A percentile compares a stretch with the other conserved stretches of the same genome.
Evolutionary conservation across 805 yeast genomes (phyloP).

Genomic region (Candida verbasci): DNA sequence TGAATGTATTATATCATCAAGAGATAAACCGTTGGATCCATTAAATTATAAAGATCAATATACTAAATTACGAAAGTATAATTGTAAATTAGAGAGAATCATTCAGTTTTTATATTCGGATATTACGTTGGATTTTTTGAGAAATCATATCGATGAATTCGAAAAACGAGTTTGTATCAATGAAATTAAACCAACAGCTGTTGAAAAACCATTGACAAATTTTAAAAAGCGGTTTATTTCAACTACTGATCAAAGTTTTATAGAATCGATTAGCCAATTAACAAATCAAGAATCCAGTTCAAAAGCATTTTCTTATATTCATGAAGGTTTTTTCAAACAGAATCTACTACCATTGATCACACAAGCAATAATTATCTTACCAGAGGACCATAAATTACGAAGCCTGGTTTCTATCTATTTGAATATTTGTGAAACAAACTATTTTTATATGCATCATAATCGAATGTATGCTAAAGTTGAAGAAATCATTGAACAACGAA

Average conservation of each 20-base stretch:
- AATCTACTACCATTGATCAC: constrained; percentile 7
- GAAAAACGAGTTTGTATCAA: constrained; percentile 10
- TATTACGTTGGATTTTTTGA: constrained; percentile 7
- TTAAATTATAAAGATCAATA: constrained; percentile 6
- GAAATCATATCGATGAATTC: constrained; percentile 11
- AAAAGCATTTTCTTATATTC: constrained; percentile 7
- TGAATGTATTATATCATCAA: constrained; percentile 9
- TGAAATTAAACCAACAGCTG: neutral
- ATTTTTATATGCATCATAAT: constrained; percentile 13
- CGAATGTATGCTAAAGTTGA: constrained; percentile 5
- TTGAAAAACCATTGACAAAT: constrained; percentile 1
- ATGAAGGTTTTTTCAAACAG: constrained; percentile 4
- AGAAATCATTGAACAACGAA: constrained; percentile 7
- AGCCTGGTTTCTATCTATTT: constrained; percentile 10
- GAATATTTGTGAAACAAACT: constrained; percentile 15
- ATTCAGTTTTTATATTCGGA: constrained; percentile 10
- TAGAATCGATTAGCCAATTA: constrained; percentile 9
- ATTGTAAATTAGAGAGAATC: constrained; percentile 13
- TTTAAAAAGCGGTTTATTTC: constrained; percentile 9
- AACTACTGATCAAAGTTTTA: constrained; percentile 15
- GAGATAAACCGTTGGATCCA: constrained; percentile 9
- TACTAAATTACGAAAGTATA: constrained; percentile 7
- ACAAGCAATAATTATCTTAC: constrained; percentile 11
- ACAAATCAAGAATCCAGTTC: neutral
- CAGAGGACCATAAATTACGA: constrained; percentile 9